These are phyloP conservation scores for Penicillium polonicum DNA, from an alignment of 2,329 filamentous ascomycete genomes.

Conservation along the genomic window DNA sequence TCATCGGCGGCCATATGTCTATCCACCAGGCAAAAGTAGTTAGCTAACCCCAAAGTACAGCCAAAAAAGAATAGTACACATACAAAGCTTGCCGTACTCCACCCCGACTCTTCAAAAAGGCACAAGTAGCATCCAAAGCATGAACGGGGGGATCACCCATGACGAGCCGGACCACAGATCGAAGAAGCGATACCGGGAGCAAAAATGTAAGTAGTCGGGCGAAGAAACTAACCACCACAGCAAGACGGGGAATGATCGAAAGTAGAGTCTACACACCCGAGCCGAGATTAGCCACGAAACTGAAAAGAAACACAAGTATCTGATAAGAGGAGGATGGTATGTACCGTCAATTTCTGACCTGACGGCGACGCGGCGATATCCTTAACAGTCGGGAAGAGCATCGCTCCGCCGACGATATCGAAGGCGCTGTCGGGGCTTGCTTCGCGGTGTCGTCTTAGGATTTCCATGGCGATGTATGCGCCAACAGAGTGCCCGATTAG, in stretches of 20 bases:
- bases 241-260: slow-evolving; percentile 39
- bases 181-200: slow-evolving; percentile 43
- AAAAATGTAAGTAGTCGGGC: slow-evolving; percentile 45
- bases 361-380: slow-evolving; percentile 64
- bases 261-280: slow-evolving; percentile 27
- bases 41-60: background rate
- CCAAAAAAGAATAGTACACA: slow-evolving; percentile 16
- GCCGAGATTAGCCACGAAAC: background rate
- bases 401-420: slow-evolving; percentile 53
- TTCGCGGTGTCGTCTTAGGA: slow-evolving; percentile 58
- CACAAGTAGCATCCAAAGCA: slow-evolving; percentile 50
- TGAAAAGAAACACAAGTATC: background rate
- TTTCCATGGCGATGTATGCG: slow-evolving; percentile 67
- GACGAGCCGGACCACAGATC: slow-evolving; percentile 42
- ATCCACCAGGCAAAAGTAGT: background rate
- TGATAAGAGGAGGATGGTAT: slow-evolving; percentile 15
- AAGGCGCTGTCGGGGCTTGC: slow-evolving; percentile 23
- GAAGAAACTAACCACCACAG: slow-evolving; percentile 38
- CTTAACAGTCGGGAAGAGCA: slow-evolving; percentile 74
- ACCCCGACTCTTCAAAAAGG: slow-evolving; percentile 49
- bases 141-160: slow-evolving; percentile 42
- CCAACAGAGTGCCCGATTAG: slow-evolving; percentile 75
- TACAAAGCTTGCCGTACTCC: slow-evolving; percentile 58
- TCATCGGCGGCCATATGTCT: slow-evolving; percentile 59
- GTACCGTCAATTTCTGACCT: slow-evolving; percentile 53